phyloP scores from a whole-genome alignment of 1,139 yeast genomes.

The Hansenula lynferdii region DNA sequence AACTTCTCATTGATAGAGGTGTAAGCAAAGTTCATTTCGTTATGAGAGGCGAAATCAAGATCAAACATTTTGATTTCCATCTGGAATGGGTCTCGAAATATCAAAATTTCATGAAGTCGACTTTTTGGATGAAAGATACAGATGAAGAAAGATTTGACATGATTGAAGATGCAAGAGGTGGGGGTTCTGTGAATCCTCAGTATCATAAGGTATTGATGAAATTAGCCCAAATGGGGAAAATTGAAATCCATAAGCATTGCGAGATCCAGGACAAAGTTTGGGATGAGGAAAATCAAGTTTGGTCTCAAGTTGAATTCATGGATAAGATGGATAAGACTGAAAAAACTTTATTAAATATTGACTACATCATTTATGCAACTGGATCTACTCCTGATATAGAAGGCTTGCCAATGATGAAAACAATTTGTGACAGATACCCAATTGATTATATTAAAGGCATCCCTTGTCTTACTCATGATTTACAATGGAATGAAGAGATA shows the following conservation, averaged over 20 bases:
- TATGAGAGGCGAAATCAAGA: constrained; percentile 37
- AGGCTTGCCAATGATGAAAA: constrained; percentile 27
- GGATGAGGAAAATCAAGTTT: constrained; percentile 3
- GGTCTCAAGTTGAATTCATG: constrained; percentile 2
- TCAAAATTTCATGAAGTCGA: constrained; percentile 34
- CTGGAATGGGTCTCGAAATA: constrained; percentile 51
- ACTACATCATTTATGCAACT: constrained; percentile 41
- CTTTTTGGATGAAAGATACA: constrained; percentile 39
- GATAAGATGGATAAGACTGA: constrained; percentile 1
- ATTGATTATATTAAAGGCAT: constrained; percentile 34
- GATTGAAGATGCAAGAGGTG: constrained; percentile 41
- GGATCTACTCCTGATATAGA: constrained; percentile 34
- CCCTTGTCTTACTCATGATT: constrained; percentile 41
- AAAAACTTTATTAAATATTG: constrained; percentile 20
- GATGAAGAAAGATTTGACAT: constrained; percentile 38
- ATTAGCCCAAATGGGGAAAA: constrained; percentile 29
- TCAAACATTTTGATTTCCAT: constrained; percentile 47
- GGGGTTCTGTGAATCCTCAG: constrained; percentile 47
- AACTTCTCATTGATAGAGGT: constrained; percentile 32
- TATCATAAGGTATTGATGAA: constrained; percentile 32
- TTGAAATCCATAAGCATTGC: constrained; percentile 12
- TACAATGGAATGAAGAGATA: constrained; percentile 37
- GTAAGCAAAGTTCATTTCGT: constrained; percentile 32
- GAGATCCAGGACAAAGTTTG: constrained; percentile 6
- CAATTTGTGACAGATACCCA: constrained; percentile 21